Evolutionary conservation across 2,329 filamentous ascomycete species (phyloP).

Genomic region (Teratosphaeria destructans): DNA sequence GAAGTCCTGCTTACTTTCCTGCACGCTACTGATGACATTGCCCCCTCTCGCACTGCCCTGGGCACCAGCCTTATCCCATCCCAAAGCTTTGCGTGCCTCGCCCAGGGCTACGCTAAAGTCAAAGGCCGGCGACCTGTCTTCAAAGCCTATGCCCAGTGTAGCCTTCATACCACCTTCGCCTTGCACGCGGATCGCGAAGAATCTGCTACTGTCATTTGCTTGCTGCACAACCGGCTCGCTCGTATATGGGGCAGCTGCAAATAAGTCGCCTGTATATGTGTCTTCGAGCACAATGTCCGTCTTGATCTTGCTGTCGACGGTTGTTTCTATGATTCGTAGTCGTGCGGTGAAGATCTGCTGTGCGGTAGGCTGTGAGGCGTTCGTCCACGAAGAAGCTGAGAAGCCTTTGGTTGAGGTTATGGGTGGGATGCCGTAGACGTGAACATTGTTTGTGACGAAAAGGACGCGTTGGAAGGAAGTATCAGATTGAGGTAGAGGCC

Average conservation of each 20-base stretch:
- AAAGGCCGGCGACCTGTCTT: slow-evolving; percentile 76
- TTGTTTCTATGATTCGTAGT: slow-evolving; percentile 44
- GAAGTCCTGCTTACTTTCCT: slow-evolving; percentile 57
- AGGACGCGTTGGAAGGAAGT: slow-evolving; percentile 79
- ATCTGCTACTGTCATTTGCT: slow-evolving; percentile 67
- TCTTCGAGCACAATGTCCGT: slow-evolving; percentile 70
- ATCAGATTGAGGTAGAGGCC: slow-evolving; percentile 46
- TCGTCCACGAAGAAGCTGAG: slow-evolving; percentile 66
- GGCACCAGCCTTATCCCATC: slow-evolving; percentile 36
- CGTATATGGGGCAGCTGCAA: slow-evolving; percentile 74
- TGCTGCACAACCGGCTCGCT: slow-evolving; percentile 58
- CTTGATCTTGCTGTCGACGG: slow-evolving; percentile 14
- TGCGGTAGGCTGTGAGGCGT: slow-evolving; percentile 48
- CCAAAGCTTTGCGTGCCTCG: slow-evolving; percentile 62
- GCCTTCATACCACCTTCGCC: slow-evolving; percentile 68
- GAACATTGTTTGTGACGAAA: slow-evolving; percentile 62
- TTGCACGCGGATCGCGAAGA: slow-evolving; percentile 74
- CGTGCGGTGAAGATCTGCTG: slow-evolving; percentile 80
- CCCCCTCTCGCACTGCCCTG: slow-evolving; percentile 15
- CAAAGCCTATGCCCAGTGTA: slow-evolving; percentile 73
- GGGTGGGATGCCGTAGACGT: slow-evolving; percentile 82
- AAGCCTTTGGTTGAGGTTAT: slow-evolving; percentile 69
- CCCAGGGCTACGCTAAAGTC: slow-evolving; percentile 74
- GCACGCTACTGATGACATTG: slow-evolving; percentile 23
- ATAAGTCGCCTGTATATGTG: slow-evolving; percentile 58